A percentile compares a stretch with the other conserved stretches of the same genome.
Evolutionary conservation across 208 protist species (phyloP).

Genomic region (Leishmania arabica): DNA sequence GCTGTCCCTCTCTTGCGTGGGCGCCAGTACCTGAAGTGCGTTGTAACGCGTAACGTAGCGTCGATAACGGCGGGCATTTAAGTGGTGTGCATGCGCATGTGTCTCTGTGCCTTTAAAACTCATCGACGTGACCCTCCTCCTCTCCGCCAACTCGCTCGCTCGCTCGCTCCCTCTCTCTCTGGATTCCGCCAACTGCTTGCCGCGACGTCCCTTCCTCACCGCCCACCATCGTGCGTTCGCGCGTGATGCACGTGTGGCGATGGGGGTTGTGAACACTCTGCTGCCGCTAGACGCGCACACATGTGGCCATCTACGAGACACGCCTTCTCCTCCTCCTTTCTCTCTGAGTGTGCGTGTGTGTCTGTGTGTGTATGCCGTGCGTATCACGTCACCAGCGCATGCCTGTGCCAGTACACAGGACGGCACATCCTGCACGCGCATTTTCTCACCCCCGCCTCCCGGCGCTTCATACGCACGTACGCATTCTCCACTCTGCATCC

Average conservation of each 20-base stretch:
- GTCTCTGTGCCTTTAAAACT: background rate
- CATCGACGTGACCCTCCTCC: background rate
- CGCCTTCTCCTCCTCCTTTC: background rate
- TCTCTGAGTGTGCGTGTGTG: background rate
- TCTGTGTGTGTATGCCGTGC: background rate
- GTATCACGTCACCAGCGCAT: background rate
- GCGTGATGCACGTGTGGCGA: background rate
- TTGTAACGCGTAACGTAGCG: background rate
- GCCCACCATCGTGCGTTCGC: background rate
- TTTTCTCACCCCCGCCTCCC: background rate
- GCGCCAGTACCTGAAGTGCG: background rate
- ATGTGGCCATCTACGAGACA: background rate
- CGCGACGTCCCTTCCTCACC: background rate
- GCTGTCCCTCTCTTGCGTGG: background rate
- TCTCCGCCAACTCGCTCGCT: background rate
- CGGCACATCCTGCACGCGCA: background rate
- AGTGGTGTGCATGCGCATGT: background rate
- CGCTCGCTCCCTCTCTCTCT: background rate
- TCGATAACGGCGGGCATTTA: background rate
- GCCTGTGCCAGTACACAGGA: background rate
- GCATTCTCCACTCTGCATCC: background rate
- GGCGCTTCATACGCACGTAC: background rate
- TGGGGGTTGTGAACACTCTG: no score
- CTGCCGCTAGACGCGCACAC: background rate
- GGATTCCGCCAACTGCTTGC: background rate